Conservation (phyloP, 1,284 basidiomycete species). For the Ganoderma boninense region DNA sequence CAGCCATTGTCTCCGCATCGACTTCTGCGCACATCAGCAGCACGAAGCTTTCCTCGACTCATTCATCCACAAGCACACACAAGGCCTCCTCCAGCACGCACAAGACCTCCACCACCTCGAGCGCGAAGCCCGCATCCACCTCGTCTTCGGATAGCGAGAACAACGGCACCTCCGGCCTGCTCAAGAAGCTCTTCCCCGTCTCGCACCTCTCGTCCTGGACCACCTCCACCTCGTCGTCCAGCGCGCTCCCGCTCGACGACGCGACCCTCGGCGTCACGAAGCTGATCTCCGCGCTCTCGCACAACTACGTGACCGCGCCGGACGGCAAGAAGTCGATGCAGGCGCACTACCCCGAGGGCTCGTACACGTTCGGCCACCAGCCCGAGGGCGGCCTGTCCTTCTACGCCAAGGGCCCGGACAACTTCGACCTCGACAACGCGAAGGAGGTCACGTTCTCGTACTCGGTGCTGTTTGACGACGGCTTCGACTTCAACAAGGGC, state of each 20-base stretch:
- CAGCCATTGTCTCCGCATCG: no score
- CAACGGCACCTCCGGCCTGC: slow-evolving; percentile 17
- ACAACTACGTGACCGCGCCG: slow-evolving; percentile 52
- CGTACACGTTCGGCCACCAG: slow-evolving; percentile 62
- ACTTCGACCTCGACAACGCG: slow-evolving; percentile 56
- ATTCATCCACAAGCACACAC: slow-evolving; percentile 18
- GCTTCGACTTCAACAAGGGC: slow-evolving; percentile 52
- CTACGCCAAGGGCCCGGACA: slow-evolving; percentile 56
- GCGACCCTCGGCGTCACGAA: slow-evolving; percentile 52
- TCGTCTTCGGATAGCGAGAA: slow-evolving; percentile 3
- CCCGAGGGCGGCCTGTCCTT: slow-evolving; percentile 70
- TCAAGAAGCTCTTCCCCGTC: slow-evolving; percentile 55
- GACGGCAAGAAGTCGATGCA: slow-evolving; percentile 60
- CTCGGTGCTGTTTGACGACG: slow-evolving; percentile 64
- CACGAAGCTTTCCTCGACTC: slow-evolving; percentile 18
- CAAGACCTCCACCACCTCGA: slow-evolving; percentile 4
- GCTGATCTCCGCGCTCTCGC: slow-evolving; percentile 46
- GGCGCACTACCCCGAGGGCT: slow-evolving; percentile 63
- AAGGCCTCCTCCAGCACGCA: no score
- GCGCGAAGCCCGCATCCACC: slow-evolving; percentile 15
- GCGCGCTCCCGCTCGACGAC: slow-evolving; percentile 52
- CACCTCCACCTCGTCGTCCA: slow-evolving; percentile 42
- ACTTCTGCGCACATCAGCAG: slow-evolving; percentile 9
- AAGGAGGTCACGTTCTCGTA: slow-evolving; percentile 62
- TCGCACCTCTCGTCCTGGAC: slow-evolving; percentile 50